Percentiles rank a stretch among this genome's conserved stretches.
Evolutionary conservation across 2,329 filamentous ascomycete genomes (phyloP).

Genomic region (Aspergillus aculeatinus): DNA sequence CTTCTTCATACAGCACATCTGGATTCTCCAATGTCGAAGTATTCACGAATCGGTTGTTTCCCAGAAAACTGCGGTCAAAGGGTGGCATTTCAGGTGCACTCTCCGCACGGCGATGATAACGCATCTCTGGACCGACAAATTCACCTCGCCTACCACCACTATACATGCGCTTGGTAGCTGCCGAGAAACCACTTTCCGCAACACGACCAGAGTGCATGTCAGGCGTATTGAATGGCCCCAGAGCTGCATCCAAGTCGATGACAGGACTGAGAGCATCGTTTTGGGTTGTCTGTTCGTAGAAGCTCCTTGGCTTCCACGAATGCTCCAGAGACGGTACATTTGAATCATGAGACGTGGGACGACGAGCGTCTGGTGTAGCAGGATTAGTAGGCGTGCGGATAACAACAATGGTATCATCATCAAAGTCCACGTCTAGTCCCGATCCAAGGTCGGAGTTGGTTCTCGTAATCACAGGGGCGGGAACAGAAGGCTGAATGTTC

Average conservation of each 20-base stretch:
- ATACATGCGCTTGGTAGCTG: slow-evolving; percentile 47
- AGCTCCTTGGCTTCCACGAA: slow-evolving; percentile 46
- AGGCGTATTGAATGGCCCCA: slow-evolving; percentile 84
- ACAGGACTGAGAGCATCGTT: slow-evolving; percentile 73
- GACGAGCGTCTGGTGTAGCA: slow-evolving; percentile 28
- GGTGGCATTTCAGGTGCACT: slow-evolving; percentile 52
- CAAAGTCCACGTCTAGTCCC: slow-evolving; percentile 48
- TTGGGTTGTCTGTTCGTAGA: slow-evolving; percentile 47
- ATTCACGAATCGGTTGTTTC: slow-evolving; percentile 38
- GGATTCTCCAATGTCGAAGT: slow-evolving; percentile 41
- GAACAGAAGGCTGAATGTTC: slow-evolving; percentile 40
- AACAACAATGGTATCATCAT: slow-evolving; percentile 51
- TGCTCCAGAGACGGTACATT: slow-evolving; percentile 31
- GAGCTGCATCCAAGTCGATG: slow-evolving; percentile 90
- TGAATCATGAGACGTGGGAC: slow-evolving; percentile 18
- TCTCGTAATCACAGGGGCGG: slow-evolving; percentile 44
- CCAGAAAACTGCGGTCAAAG: slow-evolving; percentile 45
- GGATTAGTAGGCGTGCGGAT: slow-evolving; percentile 45
- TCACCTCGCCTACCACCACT: slow-evolving; percentile 49
- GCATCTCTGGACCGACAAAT: slow-evolving; percentile 49
- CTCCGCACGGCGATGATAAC: slow-evolving; percentile 51
- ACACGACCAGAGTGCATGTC: slow-evolving; percentile 38
- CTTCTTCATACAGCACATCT: slow-evolving; percentile 53
- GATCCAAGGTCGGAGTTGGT: slow-evolving; percentile 45
- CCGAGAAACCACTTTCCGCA: slow-evolving; percentile 39